Evolutionary conservation across 108 stramenopile genomes (phyloP), one percentile per base, ranked within the genome.

Genomic region (Skeletonema menzelii): DNA sequence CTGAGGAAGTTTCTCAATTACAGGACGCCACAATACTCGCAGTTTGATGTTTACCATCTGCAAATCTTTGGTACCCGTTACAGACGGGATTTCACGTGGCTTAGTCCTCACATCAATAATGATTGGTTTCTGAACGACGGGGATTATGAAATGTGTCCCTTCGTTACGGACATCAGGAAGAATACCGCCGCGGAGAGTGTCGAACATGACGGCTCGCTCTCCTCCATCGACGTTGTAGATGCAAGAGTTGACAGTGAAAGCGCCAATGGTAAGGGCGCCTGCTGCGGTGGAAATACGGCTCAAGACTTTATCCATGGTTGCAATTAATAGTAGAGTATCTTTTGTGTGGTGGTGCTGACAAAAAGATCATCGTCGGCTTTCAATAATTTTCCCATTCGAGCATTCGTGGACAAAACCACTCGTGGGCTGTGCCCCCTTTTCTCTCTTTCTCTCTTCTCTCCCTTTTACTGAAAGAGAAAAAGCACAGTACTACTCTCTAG

Each of bases 31-130:
- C 49, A 99, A 86, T 10, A 99, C 99, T 40, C 97, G 87, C 22
- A 99, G 82, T 63, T 96, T 96, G 82, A 99, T 99, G 83, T 97
- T 99, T 30, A 99, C 99, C 96, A 97, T 98, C 76, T 99, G 99
- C 64, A 99, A 80, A 86, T 99, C 99, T 91, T 99, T 99, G 42
- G 99, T 99, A 57, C 98, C 95, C n/a, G 96, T 97, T 37, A 94
- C 82, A 56, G 92, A 96, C 47, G 97, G 95, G 75, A 99, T 98
- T 64, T 97, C 97, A 38, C 97, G 86, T 7, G 99, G 97, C 67
- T 95, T 93, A 28, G 95, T 90, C 49, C 99, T 92, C 27, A 99
- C 89, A 77, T 98, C 97, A 46, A 99, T 96, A 68, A 99, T 95
- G 74, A 96, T 80, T 11, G 97, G 97, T 42, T 87, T 85, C 76